phyloP scores from a whole-genome alignment of 75 land plant species.

The Adiantum capillusveneris region DNA sequence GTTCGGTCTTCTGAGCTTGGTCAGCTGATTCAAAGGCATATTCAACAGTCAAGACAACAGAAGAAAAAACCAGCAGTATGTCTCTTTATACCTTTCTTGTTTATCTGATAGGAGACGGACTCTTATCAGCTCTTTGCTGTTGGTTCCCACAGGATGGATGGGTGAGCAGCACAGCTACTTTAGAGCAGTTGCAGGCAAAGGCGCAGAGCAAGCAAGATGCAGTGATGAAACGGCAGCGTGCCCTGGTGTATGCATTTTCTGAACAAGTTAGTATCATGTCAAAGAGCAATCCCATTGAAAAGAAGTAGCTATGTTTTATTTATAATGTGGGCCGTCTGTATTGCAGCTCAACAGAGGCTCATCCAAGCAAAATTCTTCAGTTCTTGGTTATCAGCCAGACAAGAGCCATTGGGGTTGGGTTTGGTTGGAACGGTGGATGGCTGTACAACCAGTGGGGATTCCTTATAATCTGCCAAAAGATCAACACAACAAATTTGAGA shows the following conservation, averaged over 20 bases:
- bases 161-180: background rate
- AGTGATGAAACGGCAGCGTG: background rate
- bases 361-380: constrained; percentile 32
- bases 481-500: constrained; percentile 8
- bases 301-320: background rate
- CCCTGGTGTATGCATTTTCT: background rate
- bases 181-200: background rate
- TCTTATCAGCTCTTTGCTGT: too few relatives aligned
- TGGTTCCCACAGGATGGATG: background rate
- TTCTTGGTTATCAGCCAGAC: constrained; percentile 34
- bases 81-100: too few relatives aligned
- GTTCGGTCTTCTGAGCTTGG: constrained; percentile 50
- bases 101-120: too few relatives aligned
- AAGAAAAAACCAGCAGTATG: too few relatives aligned
- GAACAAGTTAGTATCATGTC: background rate
- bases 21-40: constrained; percentile 25
- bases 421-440: constrained; percentile 91
- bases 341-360: background rate
- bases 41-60: background rate
- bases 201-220: background rate
- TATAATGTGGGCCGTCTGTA: background rate
- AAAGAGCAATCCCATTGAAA: too few relatives aligned
- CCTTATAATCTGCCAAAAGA: constrained; percentile 10
- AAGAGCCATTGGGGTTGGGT: constrained; percentile 57
- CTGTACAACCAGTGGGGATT: constrained; percentile 47